A percentile compares a stretch with the other conserved stretches of the same genome.
Conservation (phyloP, 768 basidiomycete species). For the Xanthoconium stramineum region DNA sequence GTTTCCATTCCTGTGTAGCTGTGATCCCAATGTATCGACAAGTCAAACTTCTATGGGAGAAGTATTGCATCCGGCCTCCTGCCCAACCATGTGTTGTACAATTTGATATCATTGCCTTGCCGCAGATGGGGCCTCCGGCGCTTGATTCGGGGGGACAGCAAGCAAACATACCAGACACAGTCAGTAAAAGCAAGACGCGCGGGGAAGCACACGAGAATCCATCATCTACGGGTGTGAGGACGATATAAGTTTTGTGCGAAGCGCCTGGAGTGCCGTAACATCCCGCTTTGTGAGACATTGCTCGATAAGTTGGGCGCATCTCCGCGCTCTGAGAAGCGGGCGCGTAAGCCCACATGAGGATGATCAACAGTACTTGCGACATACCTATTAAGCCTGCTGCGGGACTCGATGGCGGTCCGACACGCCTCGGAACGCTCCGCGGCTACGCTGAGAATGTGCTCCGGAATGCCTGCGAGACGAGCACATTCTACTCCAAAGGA, state of each 20-base stretch:
- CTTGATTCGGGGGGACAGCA: no score
- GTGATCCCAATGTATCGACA: not conserved
- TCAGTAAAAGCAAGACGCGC: not conserved
- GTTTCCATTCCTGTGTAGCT: not conserved
- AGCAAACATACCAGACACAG: no score
- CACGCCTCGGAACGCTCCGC: slow-evolving; percentile 51
- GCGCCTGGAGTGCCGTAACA: slow-evolving; percentile 17
- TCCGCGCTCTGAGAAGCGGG: slow-evolving; percentile 22
- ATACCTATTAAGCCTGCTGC: slow-evolving; percentile 50
- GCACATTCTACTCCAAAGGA: slow-evolving; percentile 95
- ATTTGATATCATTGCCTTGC: not conserved
- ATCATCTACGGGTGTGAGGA: slow-evolving; percentile 7
- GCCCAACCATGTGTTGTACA: not conserved
- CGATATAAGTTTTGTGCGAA: slow-evolving; percentile 15
- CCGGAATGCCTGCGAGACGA: slow-evolving; percentile 80
- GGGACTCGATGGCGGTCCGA: slow-evolving; percentile 48
- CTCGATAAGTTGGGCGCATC: slow-evolving; percentile 26
- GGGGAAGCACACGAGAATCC: not conserved
- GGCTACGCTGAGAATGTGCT: slow-evolving; percentile 62
- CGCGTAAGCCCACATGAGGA: not conserved
- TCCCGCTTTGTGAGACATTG: slow-evolving; percentile 25
- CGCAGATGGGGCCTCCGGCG: not conserved
- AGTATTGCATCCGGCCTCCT: not conserved
- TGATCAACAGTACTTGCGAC: slow-evolving; percentile 5
- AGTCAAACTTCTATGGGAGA: not conserved